Base-by-base conservation (phyloP, 345 rosid species). In the Ricinus communis region DNA sequence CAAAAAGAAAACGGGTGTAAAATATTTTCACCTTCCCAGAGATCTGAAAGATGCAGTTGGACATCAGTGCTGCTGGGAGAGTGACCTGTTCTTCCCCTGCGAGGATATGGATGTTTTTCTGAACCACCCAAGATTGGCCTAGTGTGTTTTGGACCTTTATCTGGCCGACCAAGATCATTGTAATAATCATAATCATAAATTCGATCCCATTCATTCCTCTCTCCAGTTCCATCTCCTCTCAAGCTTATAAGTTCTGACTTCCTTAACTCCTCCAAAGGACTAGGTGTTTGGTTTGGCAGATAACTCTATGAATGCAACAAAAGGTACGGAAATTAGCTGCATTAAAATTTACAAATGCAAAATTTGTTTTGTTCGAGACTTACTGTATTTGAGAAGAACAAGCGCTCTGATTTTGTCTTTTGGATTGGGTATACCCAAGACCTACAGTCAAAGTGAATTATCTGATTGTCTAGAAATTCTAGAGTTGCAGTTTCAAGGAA, bases 361-460 rank as follows among this genome's bases (percentile, higher is more conserved):
- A 50, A 14, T 13, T n/a, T n/a, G 4, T 11, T 50, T 18, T 6
- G 30, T 46, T 27, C 49, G 49, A 24, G 11, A 70, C 85, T 70
- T 79, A 81, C 93, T 9, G 60, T 54, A 72, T 76, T 82, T 53
- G 85, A 71, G 83, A 88, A 87, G 84, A 88, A 88, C 71, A 87
- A 46, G 18, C 89, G 79, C 38, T 30, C 70, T 43, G 75, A 57
- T 71, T 65, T 55, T 15, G 89, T 85, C 45, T 52, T 73, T 31
- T 77, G 52, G 68, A 78, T 8, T 0, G 93, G 93, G 68, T 87
- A 85, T 4, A 89, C 81, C 91, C 89, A 87, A 21, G 93, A 85
- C 14, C 74, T 74, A 77, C 91, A 87, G 53, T 81, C 82, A 16
- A 88, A 88, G 67, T 80, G 75, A 74, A 86, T 53, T 5, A 36